Evolutionary conservation across 495 filamentous ascomycete species (phyloP).

Genomic region (Chaetomium tenue): DNA sequence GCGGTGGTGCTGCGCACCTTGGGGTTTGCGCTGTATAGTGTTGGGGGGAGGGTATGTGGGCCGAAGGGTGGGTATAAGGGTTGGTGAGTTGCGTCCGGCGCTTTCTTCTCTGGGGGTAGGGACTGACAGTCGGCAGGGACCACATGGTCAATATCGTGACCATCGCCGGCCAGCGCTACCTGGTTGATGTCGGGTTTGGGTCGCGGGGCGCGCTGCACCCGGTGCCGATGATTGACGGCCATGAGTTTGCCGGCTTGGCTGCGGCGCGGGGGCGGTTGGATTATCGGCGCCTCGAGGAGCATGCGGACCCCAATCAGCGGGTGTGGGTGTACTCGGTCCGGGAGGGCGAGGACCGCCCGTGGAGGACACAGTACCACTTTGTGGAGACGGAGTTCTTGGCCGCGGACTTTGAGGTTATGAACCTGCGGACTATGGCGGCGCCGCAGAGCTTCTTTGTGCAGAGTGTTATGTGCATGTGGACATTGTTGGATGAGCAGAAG

Average conservation of each 20-base stretch:
- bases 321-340: conserved; percentile 47
- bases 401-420: conserved; percentile 59
- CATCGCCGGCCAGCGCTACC: conserved; percentile 50
- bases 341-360: conserved; percentile 14
- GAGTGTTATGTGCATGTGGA: conserved; percentile 39
- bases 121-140: no score
- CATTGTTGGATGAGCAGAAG: conserved; percentile 43
- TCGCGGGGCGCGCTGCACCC: conserved; percentile 38
- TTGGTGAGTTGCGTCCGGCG: conserved; percentile 31
- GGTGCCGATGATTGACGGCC: conserved; percentile 30
- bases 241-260: conserved; percentile 19
- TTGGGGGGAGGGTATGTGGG: conserved; percentile 41
- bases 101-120: not conserved
- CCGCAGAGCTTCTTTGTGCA: conserved; percentile 46
- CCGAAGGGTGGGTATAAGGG: conserved; percentile 34
- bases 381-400: conserved; percentile 45
- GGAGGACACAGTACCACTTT: conserved; percentile 48
- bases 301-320: conserved; percentile 33
- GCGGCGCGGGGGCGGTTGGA: conserved; percentile 24
- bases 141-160: conserved; percentile 72
- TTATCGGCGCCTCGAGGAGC: conserved; percentile 30
- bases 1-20: conserved; percentile 59
- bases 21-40: conserved; percentile 56
- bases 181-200: conserved; percentile 74
- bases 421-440: conserved; percentile 47